These are phyloP conservation scores for Trichophyton equinum DNA, from an alignment of 2,329 filamentous ascomycete genomes.

Conservation along the genomic window DNA sequence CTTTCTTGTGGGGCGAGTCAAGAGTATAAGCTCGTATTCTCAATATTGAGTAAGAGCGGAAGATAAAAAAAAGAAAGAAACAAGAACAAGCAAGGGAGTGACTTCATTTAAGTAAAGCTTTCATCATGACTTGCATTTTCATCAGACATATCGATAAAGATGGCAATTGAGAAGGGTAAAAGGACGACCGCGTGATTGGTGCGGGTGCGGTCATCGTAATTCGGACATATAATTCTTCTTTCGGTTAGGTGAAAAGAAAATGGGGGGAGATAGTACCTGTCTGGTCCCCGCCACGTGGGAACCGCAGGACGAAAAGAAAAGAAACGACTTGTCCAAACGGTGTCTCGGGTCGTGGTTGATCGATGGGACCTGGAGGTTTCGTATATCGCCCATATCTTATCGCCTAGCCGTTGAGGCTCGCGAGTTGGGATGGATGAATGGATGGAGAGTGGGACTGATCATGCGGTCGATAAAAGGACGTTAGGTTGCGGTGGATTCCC, in stretches of 20 bases:
- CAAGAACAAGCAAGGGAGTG: neutral
- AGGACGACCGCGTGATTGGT: neutral
- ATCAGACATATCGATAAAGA: neutral
- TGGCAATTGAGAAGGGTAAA: neutral
- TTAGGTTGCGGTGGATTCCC: neutral
- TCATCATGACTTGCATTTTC: neutral
- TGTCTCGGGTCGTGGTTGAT: neutral
- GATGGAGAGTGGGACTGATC: neutral
- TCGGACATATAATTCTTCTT: neutral
- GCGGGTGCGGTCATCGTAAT: neutral
- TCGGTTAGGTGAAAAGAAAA: neutral
- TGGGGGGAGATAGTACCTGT: neutral
- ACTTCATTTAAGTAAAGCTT: neutral
- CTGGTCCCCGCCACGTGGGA: constrained; percentile 1
- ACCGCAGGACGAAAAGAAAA: neutral
- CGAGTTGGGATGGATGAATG: neutral
- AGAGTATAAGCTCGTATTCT: neutral
- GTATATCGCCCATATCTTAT: neutral
- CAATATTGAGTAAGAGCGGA: neutral
- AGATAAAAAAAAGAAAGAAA: neutral
- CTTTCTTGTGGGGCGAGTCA: neutral
- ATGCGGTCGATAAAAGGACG: neutral
- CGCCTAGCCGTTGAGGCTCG: neutral
- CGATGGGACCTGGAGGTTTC: neutral
- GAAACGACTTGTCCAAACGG: neutral